phyloP scores from a whole-genome alignment of 2,329 filamentous ascomycete genomes.

The Colletotrichum zoysiae region DNA sequence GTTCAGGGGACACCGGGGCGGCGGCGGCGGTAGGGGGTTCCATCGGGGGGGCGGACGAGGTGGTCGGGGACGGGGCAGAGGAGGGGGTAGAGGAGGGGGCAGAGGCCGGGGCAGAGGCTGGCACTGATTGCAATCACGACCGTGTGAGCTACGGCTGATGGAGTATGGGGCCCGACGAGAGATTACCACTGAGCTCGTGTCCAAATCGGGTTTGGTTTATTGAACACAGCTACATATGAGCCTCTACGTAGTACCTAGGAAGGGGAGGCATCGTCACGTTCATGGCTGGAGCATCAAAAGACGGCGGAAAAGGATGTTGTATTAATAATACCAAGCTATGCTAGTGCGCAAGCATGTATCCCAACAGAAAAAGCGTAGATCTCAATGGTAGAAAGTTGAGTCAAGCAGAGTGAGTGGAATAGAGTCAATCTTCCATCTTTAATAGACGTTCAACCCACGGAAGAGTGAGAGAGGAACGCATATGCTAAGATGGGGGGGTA shows the following conservation, averaged over 20 bases:
- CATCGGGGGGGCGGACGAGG: constrained; percentile 53
- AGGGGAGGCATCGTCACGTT: background rate
- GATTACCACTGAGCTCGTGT: background rate
- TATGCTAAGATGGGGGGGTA: constrained; percentile 65
- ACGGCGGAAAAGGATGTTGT: background rate
- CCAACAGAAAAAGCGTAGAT: constrained; percentile 63
- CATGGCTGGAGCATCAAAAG: background rate
- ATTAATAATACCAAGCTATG: background rate
- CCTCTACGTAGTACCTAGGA: too few species aligned
- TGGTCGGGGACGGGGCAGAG: constrained; percentile 53
- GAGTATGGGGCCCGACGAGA: background rate
- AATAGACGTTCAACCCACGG: constrained; percentile 68
- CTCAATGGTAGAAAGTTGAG: constrained; percentile 57
- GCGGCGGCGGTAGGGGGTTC: constrained; percentile 51
- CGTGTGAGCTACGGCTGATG: background rate
- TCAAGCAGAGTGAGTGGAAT: constrained; percentile 66
- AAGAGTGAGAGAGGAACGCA: constrained; percentile 62
- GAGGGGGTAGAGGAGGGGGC: constrained; percentile 44
- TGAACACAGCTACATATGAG: background rate
- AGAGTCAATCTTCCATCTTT: constrained; percentile 64
- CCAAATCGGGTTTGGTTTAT: too few species aligned
- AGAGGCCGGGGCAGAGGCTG: constrained; percentile 45
- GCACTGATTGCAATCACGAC: constrained; percentile 4
- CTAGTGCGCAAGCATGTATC: constrained; percentile 50
- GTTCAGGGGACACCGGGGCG: constrained; percentile 49